Evolutionary conservation across 768 basidiomycete genomes (phyloP), one percentile per base, ranked within the genome.

Genomic region (Kwoniella mangroviensis): DNA sequence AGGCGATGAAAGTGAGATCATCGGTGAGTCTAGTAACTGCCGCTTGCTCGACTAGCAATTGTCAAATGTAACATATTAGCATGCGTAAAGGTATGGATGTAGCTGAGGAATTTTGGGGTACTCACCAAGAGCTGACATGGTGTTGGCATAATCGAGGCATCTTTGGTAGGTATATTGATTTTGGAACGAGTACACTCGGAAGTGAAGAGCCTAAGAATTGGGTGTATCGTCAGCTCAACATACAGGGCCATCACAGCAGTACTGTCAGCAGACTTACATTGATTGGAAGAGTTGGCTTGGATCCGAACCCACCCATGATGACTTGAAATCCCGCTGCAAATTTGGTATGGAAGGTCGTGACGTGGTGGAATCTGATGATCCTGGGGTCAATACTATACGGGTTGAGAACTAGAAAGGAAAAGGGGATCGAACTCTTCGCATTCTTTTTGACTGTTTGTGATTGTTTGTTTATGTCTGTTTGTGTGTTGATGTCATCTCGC

Each of bases 131-230:
- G 17, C 62, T 6, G 62, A 63, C 9, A 40, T n/a, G 13, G 62
- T 41, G 10, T 53, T 22, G 19, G 62, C 45, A 53, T 28, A 63
- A 12, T 52, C 28, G 5, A 42, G 28, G 28, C 63, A 65, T 34
- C 21, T 56, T 13, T 34, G 15, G 19, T 55, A 65, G 2, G 63
- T 22, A 15, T 56, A 53, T 7, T 40, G 53, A 24, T 43, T 56
- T 26, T 55, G 54, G 21, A 65, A 65, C 2, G 63, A 65, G 41
- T 65, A 65, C 4, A 65, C 63, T 65, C 63, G 52, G 19, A 65
- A 65, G 11, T 65, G 63, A 12, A 65, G 26, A 64, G 63, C 61
- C 61, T 63, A 21, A 15, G 24, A 41, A 51, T 45, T 5, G 21
- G 21, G 17, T 22, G 7, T 63, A 10, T 22, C 61, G 49, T 63